Base-by-base conservation (phyloP, 345 rosid genomes). In the Salix dunnii region DNA sequence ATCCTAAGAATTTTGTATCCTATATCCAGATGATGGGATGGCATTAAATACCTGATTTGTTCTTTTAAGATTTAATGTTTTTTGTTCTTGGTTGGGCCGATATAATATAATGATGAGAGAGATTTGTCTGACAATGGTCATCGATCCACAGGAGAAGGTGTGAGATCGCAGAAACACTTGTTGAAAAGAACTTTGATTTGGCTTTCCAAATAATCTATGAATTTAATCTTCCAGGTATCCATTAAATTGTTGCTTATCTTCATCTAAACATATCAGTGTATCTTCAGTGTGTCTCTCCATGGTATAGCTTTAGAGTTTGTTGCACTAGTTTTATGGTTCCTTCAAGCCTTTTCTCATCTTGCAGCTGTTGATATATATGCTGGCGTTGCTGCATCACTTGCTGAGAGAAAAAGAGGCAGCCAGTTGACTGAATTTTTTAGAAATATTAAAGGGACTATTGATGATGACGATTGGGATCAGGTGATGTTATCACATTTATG, bases 401-500 rank as follows among this genome's bases (percentile, higher is more conserved):
- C 99, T 49, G 96, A 89, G 78, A 90, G 97, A 76, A 95, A 93
- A 86, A 93, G 79, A 75, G 97, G 99, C 63, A 79, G 92, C 79
- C 99, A 93, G 77, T 81, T 93, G 86, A 95, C 99, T 6, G 97
- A 95, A 68, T 90, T 93, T 76, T 93, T 95, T 81, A 90, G 93
- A 86, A 95, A 95, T 86, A 89, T 95, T 40, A 95, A 93, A 75
- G 91, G 97, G 78, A 92, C 97, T 62, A 89, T 92, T 74, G 88
- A 88, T 64, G 97, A 95, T 85, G 97, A 93, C 74, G 98, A 94
- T 75, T 91, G 97, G 97, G 99, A 95, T 80, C 97, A 93, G 99
- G 99, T 94, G 85, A 81, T n/a, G 8, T 70, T 23, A 38, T 75
- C 62, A 66, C 51, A 30, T 76, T 31, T 25, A 42, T 67, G 65